Evolutionary conservation across 108 stramenopile species (phyloP), one percentile per base, ranked within the genome.

Genomic region (Fragilariopsis cylindrus): DNA sequence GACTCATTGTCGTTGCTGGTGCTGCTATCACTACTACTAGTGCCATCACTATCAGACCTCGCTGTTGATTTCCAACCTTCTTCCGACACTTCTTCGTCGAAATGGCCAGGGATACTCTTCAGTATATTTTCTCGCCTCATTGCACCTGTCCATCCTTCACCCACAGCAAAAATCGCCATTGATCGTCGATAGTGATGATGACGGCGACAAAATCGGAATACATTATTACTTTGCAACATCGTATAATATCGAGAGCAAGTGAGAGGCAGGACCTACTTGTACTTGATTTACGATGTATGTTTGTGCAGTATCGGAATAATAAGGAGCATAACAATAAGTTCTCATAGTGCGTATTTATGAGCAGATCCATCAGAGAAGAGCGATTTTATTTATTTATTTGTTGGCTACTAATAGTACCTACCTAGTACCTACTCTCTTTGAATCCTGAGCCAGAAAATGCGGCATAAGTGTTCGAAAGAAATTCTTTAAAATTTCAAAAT

Each of bases 61-160:
- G 70, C 65, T 41, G 48, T 50, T 69, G 4, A 46, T 15, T 57
- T 21, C 7, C 6, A 21, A n/a, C 9, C 58, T 11, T 40, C 43
- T 63, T 44, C 62, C 6, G 53, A 39, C 9, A 15, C 68, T 19
- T 90, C 87, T 52, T 87, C 85, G 52, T 88, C 79, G 42, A 74
- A 72, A 56, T 88, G 81, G 53, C 89, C 92, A 15, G 73, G 71
- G 9, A 68, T 62, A 16, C 69, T 71, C 21, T 74, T 62, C 47
- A 57, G 39, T 9, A 75, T 54, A 39, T 73, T 44, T 49, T 80
- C 12, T 8, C 55, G 68, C 12, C 60, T 87, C 71, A 93, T 67
- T 4, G 92, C 89, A 40, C 92, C 92, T 21, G 92, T 93, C 92
- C 92, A 93, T 57, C 85, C 86, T 39, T 84, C 76, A 5, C 92